These are phyloP conservation scores for Rosa lucieae DNA, from an alignment of 306 rosid species.

Conservation along the genomic window DNA sequence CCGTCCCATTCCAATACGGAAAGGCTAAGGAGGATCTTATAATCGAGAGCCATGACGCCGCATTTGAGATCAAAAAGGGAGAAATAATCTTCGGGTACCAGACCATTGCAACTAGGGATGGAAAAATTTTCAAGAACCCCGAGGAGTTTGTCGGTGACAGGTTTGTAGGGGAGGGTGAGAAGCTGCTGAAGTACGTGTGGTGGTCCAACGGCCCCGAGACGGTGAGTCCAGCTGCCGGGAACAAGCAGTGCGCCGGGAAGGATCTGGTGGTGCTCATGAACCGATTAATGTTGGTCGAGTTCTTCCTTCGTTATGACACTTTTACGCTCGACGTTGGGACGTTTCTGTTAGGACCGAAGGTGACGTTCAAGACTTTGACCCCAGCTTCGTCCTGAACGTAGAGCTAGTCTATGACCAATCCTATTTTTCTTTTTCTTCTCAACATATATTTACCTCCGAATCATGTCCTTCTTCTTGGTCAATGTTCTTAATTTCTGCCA, in stretches of 20 bases:
- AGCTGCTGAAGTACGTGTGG: constrained; percentile 40
- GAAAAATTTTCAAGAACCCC: constrained; percentile 39
- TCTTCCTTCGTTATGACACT: constrained; percentile 70
- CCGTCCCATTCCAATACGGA: too few relatives aligned
- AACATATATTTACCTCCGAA: too few relatives aligned
- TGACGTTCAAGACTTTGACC: constrained; percentile 38
- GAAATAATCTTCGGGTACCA: constrained; percentile 73
- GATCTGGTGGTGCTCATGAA: constrained; percentile 56
- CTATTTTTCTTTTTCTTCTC: background rate
- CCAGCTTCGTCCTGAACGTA: constrained; percentile 12
- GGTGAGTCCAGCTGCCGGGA: constrained; percentile 34
- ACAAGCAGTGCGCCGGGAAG: constrained; percentile 86
- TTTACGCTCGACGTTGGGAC: constrained; percentile 42
- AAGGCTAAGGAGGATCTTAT: too few relatives aligned
- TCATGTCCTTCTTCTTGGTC: background rate
- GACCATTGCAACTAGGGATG: constrained; percentile 60
- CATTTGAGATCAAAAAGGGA: constrained; percentile 59
- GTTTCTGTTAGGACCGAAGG: constrained; percentile 41
- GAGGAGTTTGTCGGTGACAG: constrained; percentile 47
- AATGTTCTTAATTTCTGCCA: background rate
- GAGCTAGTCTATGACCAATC: too few relatives aligned
- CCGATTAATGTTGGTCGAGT: constrained; percentile 59
- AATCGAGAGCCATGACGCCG: constrained; percentile 38
- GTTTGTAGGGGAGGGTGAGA: constrained; percentile 40
- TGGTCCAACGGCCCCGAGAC: constrained; percentile 77